Base-by-base conservation (phyloP, 495 filamentous ascomycete species). In the Neurospora discreta region DNA sequence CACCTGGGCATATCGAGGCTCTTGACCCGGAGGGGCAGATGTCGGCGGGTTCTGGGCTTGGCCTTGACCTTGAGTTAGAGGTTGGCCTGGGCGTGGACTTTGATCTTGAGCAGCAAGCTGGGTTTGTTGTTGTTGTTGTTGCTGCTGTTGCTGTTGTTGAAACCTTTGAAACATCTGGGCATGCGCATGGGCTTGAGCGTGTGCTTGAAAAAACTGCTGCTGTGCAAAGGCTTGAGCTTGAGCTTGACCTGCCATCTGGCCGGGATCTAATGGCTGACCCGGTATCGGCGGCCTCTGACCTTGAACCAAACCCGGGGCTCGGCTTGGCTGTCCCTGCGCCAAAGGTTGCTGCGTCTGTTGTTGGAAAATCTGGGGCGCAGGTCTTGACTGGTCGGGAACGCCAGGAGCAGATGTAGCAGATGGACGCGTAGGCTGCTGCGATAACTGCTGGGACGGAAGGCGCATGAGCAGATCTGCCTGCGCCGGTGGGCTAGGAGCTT, bases 1-100 rank as follows among this genome's bases (percentile, higher is more conserved):
- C 0, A 86, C 84, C 39, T 76, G 75, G 4, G 77, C 81, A 68
- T 86, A 86, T 38, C 81, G 78, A 1, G 79, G 83, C 58, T 85
- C 83, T 16, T 42, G 40, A 3, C 40, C 52, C 0, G 46, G 73
- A 11, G 52, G 68, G 3, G 23, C 52, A 18, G 26, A 33, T 65
- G 26, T 58, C 38, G 13, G 33, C 20, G 18, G n/a, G 33, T 7
- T 20, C 23, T 39, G 39, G 70, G 7, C 39, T 44, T 23, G 41
- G 5, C 26, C 69, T 44, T n/a, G 69, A 16, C 41, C 18, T 41
- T 46, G 38, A 30, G 3, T 23, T 26, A 42, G 3, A 42, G 41
- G 69, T 30, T 73, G 71, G 5, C 42, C 65, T 23, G 60, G 69
- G 13, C 30, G 71, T 15, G 70, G 74, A 4, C 11, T 60, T 58